Evolutionary conservation across 176 grass and related monocot genomes (phyloP).

Genomic region (Phyllostachys edulis): DNA sequence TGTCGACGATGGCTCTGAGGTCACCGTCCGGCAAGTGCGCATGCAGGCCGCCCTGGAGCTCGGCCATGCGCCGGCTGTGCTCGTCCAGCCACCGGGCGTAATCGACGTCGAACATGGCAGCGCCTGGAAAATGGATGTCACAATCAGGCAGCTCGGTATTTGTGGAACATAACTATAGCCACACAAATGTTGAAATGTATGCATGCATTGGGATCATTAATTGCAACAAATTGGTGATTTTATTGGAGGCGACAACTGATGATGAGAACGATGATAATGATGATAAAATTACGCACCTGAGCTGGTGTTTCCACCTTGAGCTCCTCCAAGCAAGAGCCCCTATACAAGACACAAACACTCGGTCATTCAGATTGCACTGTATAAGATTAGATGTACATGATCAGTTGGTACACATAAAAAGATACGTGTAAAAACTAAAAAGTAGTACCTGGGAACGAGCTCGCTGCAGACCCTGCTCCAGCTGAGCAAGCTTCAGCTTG

Average conservation of each 20-base stretch:
- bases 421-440: background rate
- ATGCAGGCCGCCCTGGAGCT: slow-evolving; percentile 57
- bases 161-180: background rate
- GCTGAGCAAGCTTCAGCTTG: slow-evolving; percentile 68
- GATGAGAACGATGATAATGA: background rate
- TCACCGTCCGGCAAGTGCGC: slow-evolving; percentile 55
- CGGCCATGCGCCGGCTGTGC: slow-evolving; percentile 46
- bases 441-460: slow-evolving; percentile 64
- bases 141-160: background rate
- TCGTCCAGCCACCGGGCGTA: slow-evolving; percentile 70
- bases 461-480: slow-evolving; percentile 84
- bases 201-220: background rate
- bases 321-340: slow-evolving; percentile 65
- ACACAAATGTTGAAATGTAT: no score
- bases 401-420: background rate
- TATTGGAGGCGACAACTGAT: background rate
- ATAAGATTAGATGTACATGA: background rate
- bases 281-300: slow-evolving; percentile 45
- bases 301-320: slow-evolving; percentile 56
- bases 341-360: slow-evolving; percentile 22
- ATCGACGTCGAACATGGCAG: slow-evolving; percentile 66
- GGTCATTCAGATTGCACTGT: slow-evolving; percentile 4
- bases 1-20: slow-evolving; percentile 63
- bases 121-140: slow-evolving; percentile 11
- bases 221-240: background rate